Base-by-base conservation (phyloP, 257 asterid genomes). In the Capsicum rhomboideum region DNA sequence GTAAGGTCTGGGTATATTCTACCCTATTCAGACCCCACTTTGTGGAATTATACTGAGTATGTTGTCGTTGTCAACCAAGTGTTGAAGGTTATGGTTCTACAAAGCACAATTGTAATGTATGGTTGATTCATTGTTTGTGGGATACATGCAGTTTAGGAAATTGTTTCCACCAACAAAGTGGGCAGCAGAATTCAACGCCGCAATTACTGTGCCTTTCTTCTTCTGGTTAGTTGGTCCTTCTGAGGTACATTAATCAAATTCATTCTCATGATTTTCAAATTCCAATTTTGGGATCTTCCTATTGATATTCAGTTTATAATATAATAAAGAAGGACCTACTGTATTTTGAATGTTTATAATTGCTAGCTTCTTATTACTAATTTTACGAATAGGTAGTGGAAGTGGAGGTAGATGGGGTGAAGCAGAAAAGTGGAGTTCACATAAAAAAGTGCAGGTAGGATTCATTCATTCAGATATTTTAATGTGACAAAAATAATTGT, bases 221-320 rank as follows among this genome's bases (percentile, higher is more conserved):
- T 93, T 93, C 88, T 96, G 99, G 98, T 83, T 94, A 59, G 99
- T 96, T 78, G 99, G 98, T 17, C 99, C 99, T 40, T 96, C 98
- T 61, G 92, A 96, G 98, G 98, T 96, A 90, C 42, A 75, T 10
- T 58, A 1, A 58, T 55, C 75, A n/a, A 50, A n/a, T 0, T n/a
- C 52, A 82, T 14, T 21, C 16, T 21, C 21, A 6, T 37, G 61
- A 29, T 69, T 69, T 77, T 23, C 17, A 42, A n/a, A 20, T 8
- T 74, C 10, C 50, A 6, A 18, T 34, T 34, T n/a, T n/a, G n/a
- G n/a, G n/a, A n/a, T n/a, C n/a, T n/a, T n/a, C n/a, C n/a, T n/a
- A n/a, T n/a, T n/a, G n/a, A n/a, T n/a, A n/a, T n/a, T n/a, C n/a
- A n/a, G n/a, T n/a, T n/a, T n/a, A n/a, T n/a, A n/a, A n/a, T n/a